phyloP scores from a whole-genome alignment of 2,329 filamentous ascomycete genomes.

The Neofusicoccum kwambonambiense region DNA sequence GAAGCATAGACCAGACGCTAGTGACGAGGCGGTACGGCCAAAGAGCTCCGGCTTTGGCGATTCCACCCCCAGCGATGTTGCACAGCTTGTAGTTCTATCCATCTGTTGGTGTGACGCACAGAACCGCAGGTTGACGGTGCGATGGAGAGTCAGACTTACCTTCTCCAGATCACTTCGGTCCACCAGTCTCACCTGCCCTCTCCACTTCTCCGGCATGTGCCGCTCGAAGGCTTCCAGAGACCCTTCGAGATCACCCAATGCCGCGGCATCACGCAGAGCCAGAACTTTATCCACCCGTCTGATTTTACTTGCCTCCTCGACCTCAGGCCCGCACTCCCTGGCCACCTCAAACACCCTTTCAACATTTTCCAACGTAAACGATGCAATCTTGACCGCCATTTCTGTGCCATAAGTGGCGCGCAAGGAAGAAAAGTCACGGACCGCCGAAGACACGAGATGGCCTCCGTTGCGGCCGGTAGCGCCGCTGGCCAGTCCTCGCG shows the following conservation, averaged over 20 bases:
- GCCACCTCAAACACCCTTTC: not conserved
- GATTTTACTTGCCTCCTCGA: not conserved
- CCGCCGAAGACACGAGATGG: constrained; percentile 16
- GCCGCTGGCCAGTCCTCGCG: constrained; percentile 27
- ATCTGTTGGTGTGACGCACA: too few relatives aligned
- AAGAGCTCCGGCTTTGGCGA: constrained; percentile 30
- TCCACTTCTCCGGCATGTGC: not conserved
- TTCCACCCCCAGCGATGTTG: not conserved
- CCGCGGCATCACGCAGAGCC: not conserved
- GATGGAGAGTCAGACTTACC: not conserved
- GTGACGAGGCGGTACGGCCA: constrained; percentile 23
- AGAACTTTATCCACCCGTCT: not conserved
- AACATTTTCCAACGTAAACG: not conserved
- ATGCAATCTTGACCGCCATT: not conserved
- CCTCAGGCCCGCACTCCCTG: not conserved
- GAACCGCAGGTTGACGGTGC: too few relatives aligned
- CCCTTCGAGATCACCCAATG: not conserved
- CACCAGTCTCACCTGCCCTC: not conserved
- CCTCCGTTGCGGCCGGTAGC: constrained; percentile 35
- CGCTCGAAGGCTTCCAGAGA: not conserved
- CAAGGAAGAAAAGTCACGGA: not conserved
- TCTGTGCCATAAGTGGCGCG: not conserved
- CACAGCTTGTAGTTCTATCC: not conserved
- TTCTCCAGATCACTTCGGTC: not conserved
- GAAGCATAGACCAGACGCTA: not conserved